Conservation (phyloP, 1,284 basidiomycete species). For the Vanrija sp. region DNA sequence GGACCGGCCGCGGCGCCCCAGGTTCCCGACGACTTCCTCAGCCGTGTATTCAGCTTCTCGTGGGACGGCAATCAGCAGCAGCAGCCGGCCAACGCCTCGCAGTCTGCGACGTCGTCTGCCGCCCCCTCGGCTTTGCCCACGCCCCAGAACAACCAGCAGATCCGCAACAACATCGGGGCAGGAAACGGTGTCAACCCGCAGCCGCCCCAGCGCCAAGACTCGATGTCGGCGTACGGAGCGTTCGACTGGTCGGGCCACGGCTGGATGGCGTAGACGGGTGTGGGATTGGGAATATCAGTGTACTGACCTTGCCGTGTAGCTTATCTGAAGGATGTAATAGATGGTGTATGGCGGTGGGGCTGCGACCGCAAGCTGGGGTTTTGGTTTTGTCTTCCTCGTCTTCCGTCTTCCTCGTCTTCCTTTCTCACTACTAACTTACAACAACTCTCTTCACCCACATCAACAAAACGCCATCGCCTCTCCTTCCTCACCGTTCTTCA, state of each 20-base stretch:
- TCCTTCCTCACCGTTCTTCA: too few relatives aligned
- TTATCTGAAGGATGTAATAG: neutral
- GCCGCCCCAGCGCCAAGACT: slow-evolving; percentile 15
- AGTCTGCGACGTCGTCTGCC: too few relatives aligned
- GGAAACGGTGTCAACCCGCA: neutral
- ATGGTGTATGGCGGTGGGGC: too few relatives aligned
- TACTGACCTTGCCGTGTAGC: slow-evolving; percentile 1
- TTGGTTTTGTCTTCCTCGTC: too few relatives aligned
- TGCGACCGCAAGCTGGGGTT: too few relatives aligned
- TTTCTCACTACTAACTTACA: too few relatives aligned
- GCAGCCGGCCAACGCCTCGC: neutral
- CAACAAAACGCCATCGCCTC: too few relatives aligned
- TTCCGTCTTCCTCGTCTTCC: too few relatives aligned
- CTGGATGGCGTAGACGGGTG: slow-evolving; percentile 30
- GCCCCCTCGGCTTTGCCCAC: too few relatives aligned
- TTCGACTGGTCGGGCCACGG: slow-evolving; percentile 23
- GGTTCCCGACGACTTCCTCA: slow-evolving; percentile 44
- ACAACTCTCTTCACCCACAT: too few relatives aligned
- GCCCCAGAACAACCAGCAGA: neutral
- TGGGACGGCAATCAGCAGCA: slow-evolving; percentile 32
- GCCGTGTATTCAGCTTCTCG: slow-evolving; percentile 42
- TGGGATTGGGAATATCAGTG: neutral
- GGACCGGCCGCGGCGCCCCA: slow-evolving; percentile 14
- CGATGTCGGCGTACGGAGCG: slow-evolving; percentile 19
- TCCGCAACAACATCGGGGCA: neutral